A percentile compares a stretch with the other conserved stretches of the same genome.
These are phyloP conservation scores for Salvia splendens DNA, from an alignment of 257 asterid genomes.

Conservation along the genomic window DNA sequence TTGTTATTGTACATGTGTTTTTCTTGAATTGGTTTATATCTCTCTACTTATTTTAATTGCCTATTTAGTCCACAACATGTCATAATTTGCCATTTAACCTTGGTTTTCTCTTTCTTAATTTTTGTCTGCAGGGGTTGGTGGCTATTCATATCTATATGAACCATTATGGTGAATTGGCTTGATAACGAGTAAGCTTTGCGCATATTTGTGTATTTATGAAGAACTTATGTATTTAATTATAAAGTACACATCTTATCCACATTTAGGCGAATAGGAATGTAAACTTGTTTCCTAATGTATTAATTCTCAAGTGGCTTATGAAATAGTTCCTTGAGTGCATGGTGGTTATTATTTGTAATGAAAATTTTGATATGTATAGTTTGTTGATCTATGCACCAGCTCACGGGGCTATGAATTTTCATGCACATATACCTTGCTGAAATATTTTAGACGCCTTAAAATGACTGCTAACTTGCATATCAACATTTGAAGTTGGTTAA, in stretches of 20 bases:
- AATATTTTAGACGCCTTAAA: background rate
- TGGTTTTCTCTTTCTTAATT: background rate
- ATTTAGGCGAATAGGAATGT: constrained; percentile 11
- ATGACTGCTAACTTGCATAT: constrained; percentile 7
- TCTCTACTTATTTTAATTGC: background rate
- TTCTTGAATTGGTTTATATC: background rate
- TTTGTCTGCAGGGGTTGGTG: constrained; percentile 66
- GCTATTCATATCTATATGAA: constrained; percentile 75
- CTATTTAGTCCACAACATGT: constrained; percentile 15
- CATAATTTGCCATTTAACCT: constrained; percentile 16
- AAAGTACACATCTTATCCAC: background rate
- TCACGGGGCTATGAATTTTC: background rate
- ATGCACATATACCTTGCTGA: constrained; percentile 17
- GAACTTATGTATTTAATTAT: background rate
- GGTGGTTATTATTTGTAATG: constrained; percentile 13
- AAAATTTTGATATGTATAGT: constrained; percentile 12
- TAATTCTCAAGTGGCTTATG: constrained; percentile 2
- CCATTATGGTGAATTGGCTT: constrained; percentile 96
- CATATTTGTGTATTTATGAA: constrained; percentile 11
- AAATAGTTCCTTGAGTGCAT: constrained; percentile 10
- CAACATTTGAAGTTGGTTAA: constrained; percentile 12
- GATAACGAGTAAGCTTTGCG: constrained; percentile 64
- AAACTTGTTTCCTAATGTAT: constrained; percentile 19
- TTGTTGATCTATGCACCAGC: constrained; percentile 18
- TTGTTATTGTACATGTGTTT: constrained; percentile 2